Evolutionary conservation across 164 flowering plant species (phyloP).

Genomic region (Nelumbo lutea): DNA sequence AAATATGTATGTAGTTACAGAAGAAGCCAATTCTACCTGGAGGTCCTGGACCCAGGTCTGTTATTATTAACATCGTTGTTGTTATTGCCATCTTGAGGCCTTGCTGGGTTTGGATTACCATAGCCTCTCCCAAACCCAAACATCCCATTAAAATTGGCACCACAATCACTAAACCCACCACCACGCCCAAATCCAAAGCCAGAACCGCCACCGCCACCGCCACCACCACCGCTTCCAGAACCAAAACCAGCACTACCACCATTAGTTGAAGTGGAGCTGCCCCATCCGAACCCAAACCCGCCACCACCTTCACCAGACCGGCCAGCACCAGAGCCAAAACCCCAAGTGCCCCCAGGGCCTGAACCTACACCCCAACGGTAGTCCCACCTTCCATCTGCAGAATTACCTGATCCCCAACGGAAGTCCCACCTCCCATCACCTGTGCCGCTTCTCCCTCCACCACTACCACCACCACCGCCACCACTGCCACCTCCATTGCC

Average conservation of each 20-base stretch:
- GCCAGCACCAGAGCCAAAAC: slow-evolving; percentile 7
- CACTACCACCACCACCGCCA: not conserved
- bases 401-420: not conserved
- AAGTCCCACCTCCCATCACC: slow-evolving; percentile 3
- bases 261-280: too few relatives aligned
- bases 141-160: not conserved
- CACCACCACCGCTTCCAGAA: not conserved
- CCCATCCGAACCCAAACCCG: too few relatives aligned
- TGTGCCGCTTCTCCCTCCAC: not conserved
- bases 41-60: too few relatives aligned
- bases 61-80: not conserved
- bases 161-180: slow-evolving; percentile 1
- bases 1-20: too few relatives aligned
- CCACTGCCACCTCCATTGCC: not conserved
- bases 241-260: too few relatives aligned
- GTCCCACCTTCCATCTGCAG: slow-evolving; percentile 1
- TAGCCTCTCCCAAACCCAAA: not conserved
- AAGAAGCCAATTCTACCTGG: too few relatives aligned
- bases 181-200: slow-evolving; percentile 4
- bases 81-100: not conserved
- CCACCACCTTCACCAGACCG: not conserved
- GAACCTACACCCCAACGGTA: slow-evolving; percentile 7
- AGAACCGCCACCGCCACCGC: not conserved
- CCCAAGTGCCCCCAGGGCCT: slow-evolving; percentile 10
- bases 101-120: not conserved